Base-by-base conservation (phyloP, 192 early-diverging fungal species). In the Entomortierella chlamydospora region DNA sequence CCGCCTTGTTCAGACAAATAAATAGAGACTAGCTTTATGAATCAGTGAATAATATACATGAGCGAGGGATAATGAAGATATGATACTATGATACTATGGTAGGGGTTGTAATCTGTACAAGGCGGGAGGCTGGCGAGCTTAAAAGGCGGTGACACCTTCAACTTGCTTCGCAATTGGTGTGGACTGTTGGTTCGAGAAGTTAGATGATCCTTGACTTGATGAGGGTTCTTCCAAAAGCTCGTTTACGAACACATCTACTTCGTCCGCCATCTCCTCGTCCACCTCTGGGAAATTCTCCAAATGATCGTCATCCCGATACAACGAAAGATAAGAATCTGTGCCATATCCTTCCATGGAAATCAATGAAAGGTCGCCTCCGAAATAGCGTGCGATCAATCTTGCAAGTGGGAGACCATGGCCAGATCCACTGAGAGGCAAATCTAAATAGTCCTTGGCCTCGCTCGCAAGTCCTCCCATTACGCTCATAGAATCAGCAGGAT, bases 331-430 rank as follows among this genome's bases (percentile, higher is more conserved):
- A 11, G 84, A 78, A 54, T 92, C 90, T 0, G 88, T 89, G 1
- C 90, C 90, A 31, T 87, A 86, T 37, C 88, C 89, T 64, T 92
- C 89, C 89, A 92, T 90, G 10, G 89, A 89, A 1, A 90, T 85
- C 34, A 90, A 66, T 22, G 87, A 84, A 51, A 92, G 65, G 39
- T 92, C 90, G 33, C 90, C 90, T 56, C 89, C 90, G 82, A 92
- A 92, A 61, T 90, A 87, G 13, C 87, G 84, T 29, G 88, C 89
- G 61, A 89, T 86, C 65, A 87, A 72, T 7, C 89, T 79, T 10
- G 87, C 85, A 70, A 87, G 83, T 18, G 88, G 85, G 63, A 92
- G 77, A 17, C 76, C 73, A 17, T 79, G 73, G 5, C 64, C 78
- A 20, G 67, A 72, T 15, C 60, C 70, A 3, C 57, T 78, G 49